These are phyloP conservation scores for Aspergillus pseudotamarii DNA, from an alignment of 2,329 filamentous ascomycete genomes.

Conservation along the genomic window DNA sequence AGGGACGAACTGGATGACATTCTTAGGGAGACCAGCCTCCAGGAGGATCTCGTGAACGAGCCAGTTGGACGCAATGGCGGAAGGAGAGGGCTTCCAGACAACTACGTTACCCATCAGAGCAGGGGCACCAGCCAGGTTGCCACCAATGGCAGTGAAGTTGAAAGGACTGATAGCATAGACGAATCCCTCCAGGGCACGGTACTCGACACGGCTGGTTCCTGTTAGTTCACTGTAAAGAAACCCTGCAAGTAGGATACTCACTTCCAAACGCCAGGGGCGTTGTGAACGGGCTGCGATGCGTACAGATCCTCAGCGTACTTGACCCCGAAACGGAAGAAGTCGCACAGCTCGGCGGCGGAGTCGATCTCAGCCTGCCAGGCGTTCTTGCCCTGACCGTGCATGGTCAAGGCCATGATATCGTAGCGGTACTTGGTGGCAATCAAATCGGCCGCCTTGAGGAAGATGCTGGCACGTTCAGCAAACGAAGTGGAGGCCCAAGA, in stretches of 20 bases:
- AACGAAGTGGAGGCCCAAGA: constrained; percentile 88
- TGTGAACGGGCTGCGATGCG: constrained; percentile 79
- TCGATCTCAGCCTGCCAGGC: constrained; percentile 99
- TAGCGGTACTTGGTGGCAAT: constrained; percentile 92
- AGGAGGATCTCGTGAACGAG: constrained; percentile 86
- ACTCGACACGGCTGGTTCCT: constrained; percentile 67
- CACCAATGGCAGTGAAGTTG: constrained; percentile 96
- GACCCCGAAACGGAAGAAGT: constrained; percentile 91
- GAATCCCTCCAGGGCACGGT: constrained; percentile 89
- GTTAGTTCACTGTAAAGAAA: constrained; percentile 6
- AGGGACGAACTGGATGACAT: constrained; percentile 92
- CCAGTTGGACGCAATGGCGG: constrained; percentile 86
- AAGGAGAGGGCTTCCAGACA: constrained; percentile 94
- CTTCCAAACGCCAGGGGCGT: constrained; percentile 87
- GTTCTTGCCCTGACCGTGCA: constrained; percentile 97
- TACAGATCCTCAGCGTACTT: constrained; percentile 92
- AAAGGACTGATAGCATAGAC: constrained; percentile 94
- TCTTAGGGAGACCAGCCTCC: constrained; percentile 84
- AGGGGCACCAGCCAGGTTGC: constrained; percentile 80
- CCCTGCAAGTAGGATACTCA: constrained; percentile 31
- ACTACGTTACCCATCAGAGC: constrained; percentile 93
- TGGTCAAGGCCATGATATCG: constrained; percentile 93
- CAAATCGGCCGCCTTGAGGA: constrained; percentile 93
- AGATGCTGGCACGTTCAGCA: constrained; percentile 86
- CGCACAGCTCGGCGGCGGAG: constrained; percentile 84